Percentiles rank a stretch among this genome's conserved stretches.
Conservation (phyloP, 305 asterid species). For the Solanum aculeatissimum region DNA sequence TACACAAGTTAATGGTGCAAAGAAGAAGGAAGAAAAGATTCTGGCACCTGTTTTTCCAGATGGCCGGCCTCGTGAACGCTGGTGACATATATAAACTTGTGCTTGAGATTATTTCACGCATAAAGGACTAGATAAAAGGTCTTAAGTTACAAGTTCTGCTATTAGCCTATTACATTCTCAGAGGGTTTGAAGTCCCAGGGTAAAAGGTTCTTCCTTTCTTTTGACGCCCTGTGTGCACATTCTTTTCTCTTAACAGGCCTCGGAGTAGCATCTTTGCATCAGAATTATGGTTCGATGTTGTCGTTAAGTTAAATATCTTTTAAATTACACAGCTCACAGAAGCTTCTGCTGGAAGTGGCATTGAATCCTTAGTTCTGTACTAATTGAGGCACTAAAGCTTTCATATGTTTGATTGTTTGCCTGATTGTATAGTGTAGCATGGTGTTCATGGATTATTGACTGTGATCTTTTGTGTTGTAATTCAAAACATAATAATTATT, state of each 20-base stretch:
- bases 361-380: neutral
- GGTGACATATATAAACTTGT: slow-evolving; percentile 27
- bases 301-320: neutral
- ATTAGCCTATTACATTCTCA: neutral
- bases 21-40: slow-evolving; percentile 30
- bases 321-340: neutral
- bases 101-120: neutral
- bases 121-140: neutral
- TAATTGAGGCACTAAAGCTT: neutral
- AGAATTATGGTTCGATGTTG: neutral
- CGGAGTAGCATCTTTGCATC: neutral
- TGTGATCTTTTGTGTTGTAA: neutral
- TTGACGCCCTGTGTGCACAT: neutral
- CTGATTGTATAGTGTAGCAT: neutral
- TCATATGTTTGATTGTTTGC: neutral
- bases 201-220: neutral
- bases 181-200: neutral
- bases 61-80: slow-evolving; percentile 85
- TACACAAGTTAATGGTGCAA: slow-evolving; percentile 28
- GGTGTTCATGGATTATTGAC: neutral
- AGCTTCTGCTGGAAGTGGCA: neutral
- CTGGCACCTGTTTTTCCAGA: slow-evolving; percentile 63
- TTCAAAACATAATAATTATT: neutral
- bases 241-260: neutral
- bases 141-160: neutral